Evolutionary conservation across 495 filamentous ascomycete species (phyloP), one percentile per base, ranked within the genome.

Genomic region (Aspergillus indologenus): DNA sequence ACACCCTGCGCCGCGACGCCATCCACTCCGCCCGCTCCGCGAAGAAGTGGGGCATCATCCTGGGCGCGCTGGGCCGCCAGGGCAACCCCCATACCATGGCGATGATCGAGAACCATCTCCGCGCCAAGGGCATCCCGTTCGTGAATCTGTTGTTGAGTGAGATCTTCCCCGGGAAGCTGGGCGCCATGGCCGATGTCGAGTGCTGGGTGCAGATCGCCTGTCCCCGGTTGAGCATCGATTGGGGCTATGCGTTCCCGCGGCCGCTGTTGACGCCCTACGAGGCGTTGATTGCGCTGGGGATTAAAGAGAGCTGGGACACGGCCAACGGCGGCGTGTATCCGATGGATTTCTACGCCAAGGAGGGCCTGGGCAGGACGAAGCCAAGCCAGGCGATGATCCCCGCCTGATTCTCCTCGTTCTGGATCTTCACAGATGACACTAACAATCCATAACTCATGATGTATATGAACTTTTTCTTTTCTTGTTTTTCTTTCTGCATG

Each of bases 201-300:
- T 93, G 90, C 59, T 98, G 94, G 94, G 92, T 98, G 34, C 94
- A 98, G 73, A 90, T 98, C 45, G 94, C 94, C 9, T 98, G 94
- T 78, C 94, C 94, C 8, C 74, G 94, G 24, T 66, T 98, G 66
- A 96, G 91, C 70, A 98, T 98, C 59, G 94, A 98, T 75, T 98
- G 94, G 94, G 94, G 94, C 0, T 98, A 98, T 77, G 94, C 95
- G 15, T 98, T 98, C 71, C 80, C 88, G 5, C 78, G 89, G 31
- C 94, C 94, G 31, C 67, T 98, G 61, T 68, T 98, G 67, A 98
- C 92, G 48, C 93, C 94, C 14, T 97, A 98, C 62, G 94, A 98
- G 74, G 94, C 94, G 23, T 79, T 97, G 51, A 86, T 98, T 53
- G 94, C 90, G 34, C 72, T 98, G 46, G 90, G 87, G 4, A 83